Evolutionary conservation across 2,329 filamentous ascomycete species (phyloP).

Genomic region (Cladosporium sp.): DNA sequence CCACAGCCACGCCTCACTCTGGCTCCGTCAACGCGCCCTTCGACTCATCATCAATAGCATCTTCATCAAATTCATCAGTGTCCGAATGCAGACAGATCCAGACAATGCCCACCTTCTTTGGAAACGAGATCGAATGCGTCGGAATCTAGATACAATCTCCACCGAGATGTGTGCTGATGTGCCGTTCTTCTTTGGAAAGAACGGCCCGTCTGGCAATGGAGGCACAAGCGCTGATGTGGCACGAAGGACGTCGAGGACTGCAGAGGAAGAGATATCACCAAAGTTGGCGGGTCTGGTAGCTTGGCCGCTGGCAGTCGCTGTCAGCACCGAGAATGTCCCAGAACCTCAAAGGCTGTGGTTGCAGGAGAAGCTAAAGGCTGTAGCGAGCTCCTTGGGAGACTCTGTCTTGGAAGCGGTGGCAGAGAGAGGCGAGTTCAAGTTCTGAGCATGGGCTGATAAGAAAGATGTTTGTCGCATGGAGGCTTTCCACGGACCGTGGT

Average conservation of each 20-base stretch:
- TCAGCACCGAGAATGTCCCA: slow-evolving; percentile 11
- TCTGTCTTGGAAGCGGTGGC: neutral
- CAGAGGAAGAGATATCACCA: slow-evolving; percentile 1
- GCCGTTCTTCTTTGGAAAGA: slow-evolving; percentile 2
- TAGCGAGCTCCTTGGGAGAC: slow-evolving; percentile 9
- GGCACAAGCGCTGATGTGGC: too few relatives aligned
- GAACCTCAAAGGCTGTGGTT: slow-evolving; percentile 11
- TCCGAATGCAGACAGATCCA: slow-evolving; percentile 1
- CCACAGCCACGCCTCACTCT: slow-evolving; percentile 21
- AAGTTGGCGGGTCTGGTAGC: slow-evolving; percentile 8
- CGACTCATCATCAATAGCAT: slow-evolving; percentile 22
- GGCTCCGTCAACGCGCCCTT: slow-evolving; percentile 22
- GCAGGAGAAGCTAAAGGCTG: neutral
- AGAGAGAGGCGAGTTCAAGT: slow-evolving; percentile 4
- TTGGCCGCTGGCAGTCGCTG: slow-evolving; percentile 11
- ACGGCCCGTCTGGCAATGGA: neutral
- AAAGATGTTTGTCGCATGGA: too few relatives aligned
- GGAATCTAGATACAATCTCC: slow-evolving; percentile 8
- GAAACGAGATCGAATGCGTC: slow-evolving; percentile 6
- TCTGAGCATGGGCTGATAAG: slow-evolving; percentile 1
- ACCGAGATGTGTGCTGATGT: slow-evolving; percentile 10
- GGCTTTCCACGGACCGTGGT: too few relatives aligned
- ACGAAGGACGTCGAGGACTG: too few relatives aligned
- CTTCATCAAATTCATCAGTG: slow-evolving; percentile 8
- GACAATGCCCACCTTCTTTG: neutral